phyloP scores from a whole-genome alignment of 768 basidiomycete species.

The Tulasnella sp. region DNA sequence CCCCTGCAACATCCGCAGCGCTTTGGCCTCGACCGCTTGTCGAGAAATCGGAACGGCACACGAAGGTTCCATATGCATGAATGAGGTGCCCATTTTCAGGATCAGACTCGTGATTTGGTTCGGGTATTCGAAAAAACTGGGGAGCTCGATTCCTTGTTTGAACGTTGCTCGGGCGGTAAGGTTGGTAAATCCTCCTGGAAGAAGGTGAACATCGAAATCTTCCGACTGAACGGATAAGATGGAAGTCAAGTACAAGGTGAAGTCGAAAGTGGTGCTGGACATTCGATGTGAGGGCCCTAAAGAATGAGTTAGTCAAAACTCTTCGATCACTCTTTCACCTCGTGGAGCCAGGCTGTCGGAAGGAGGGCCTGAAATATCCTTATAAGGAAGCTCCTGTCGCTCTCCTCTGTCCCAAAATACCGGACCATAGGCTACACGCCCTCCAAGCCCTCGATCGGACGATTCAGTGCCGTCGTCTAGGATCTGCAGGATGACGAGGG shows the following conservation, averaged over 20 bases:
- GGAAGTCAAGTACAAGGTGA: neutral
- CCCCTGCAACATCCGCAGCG: neutral
- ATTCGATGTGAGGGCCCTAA: neutral
- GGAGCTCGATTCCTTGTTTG: neutral
- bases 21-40: slow-evolving; percentile 13
- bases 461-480: neutral
- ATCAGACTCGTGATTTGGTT: neutral
- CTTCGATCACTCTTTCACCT: neutral
- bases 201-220: neutral
- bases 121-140: neutral
- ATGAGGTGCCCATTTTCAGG: neutral
- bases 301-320: neutral
- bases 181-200: slow-evolving; percentile 16
- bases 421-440: no score
- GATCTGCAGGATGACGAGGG: neutral
- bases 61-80: slow-evolving; percentile 3
- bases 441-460: no score
- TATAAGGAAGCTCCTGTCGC: neutral
- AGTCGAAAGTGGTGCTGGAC: slow-evolving; percentile 3
- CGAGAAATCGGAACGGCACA: neutral
- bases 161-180: neutral
- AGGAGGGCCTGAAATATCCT: neutral
- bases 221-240: neutral
- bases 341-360: neutral
- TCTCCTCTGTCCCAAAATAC: no score